A percentile compares a stretch with the other conserved stretches of the same genome.
These are phyloP conservation scores for Raphanus hybrid DNA, from an alignment of 441 rosid genomes.

Conservation along the genomic window DNA sequence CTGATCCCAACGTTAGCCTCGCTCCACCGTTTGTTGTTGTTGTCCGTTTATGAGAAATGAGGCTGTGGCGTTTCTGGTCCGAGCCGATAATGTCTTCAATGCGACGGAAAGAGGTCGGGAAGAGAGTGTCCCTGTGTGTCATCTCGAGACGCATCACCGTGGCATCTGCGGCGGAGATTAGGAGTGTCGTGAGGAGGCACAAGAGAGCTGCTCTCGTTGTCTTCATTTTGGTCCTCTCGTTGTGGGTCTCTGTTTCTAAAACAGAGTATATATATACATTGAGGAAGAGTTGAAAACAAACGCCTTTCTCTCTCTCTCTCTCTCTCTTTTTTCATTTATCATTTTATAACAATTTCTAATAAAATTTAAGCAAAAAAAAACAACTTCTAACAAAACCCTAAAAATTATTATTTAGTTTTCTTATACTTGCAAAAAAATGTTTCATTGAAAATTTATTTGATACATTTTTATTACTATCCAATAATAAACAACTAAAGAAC, in stretches of 20 bases:
- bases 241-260: slow-evolving; percentile 29
- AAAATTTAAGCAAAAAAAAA: not conserved
- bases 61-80: slow-evolving; percentile 39
- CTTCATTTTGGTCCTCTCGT: slow-evolving; percentile 27
- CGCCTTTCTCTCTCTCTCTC: not conserved
- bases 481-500: not conserved
- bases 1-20: slow-evolving; percentile 43
- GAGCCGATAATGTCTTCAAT: slow-evolving; percentile 22
- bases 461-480: not conserved
- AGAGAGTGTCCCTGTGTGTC: slow-evolving; percentile 29
- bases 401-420: not conserved
- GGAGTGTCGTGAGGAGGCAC: slow-evolving; percentile 18
- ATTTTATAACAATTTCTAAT: not conserved
- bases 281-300: not conserved
- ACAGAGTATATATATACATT: slow-evolving; percentile 41
- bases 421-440: not conserved
- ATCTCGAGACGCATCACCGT: slow-evolving; percentile 29
- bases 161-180: slow-evolving; percentile 7
- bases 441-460: not conserved
- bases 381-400: not conserved
- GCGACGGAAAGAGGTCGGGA: slow-evolving; percentile 8
- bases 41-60: slow-evolving; percentile 31
- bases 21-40: slow-evolving; percentile 18
- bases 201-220: slow-evolving; percentile 13
- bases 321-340: not conserved